phyloP scores from a whole-genome alignment of 768 basidiomycete species.

The Lentinula raphanica region DNA sequence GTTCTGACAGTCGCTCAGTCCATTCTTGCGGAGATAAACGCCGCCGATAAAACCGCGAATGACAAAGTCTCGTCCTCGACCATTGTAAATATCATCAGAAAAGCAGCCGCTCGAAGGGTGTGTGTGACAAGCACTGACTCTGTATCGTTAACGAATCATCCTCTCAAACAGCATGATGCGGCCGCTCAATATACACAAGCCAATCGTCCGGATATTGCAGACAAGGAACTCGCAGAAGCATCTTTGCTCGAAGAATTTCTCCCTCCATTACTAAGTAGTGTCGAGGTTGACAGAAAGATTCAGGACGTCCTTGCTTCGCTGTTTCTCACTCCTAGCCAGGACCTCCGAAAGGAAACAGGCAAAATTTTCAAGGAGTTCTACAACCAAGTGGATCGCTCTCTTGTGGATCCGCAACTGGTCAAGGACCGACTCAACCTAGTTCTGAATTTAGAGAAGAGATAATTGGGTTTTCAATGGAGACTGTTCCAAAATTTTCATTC shows the following conservation, averaged over 20 bases:
- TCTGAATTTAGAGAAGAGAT: slow-evolving; percentile 13
- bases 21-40: slow-evolving; percentile 64
- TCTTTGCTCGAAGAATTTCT: slow-evolving; percentile 48
- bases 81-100: slow-evolving; percentile 51
- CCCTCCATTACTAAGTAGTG: slow-evolving; percentile 54
- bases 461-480: not conserved
- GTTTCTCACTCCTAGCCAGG: slow-evolving; percentile 9
- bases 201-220: slow-evolving; percentile 59
- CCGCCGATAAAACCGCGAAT: slow-evolving; percentile 54
- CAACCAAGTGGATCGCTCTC: slow-evolving; percentile 50
- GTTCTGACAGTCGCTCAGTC: slow-evolving; percentile 37
- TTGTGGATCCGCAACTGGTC: slow-evolving; percentile 53
- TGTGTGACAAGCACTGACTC: not conserved
- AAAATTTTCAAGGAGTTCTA: slow-evolving; percentile 62
- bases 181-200: slow-evolving; percentile 51
- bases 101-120: slow-evolving; percentile 55
- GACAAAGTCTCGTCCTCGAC: slow-evolving; percentile 39
- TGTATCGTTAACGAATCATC: not conserved
- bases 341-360: slow-evolving; percentile 34
- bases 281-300: slow-evolving; percentile 49
- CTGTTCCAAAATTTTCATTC: not conserved
- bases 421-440: slow-evolving; percentile 44
- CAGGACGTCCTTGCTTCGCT: slow-evolving; percentile 18
- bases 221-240: slow-evolving; percentile 56
- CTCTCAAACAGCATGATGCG: slow-evolving; percentile 47